Evolutionary conservation across 306 rosid genomes (phyloP), one percentile per base, ranked within the genome.

Genomic region (Rosa lucieae): DNA sequence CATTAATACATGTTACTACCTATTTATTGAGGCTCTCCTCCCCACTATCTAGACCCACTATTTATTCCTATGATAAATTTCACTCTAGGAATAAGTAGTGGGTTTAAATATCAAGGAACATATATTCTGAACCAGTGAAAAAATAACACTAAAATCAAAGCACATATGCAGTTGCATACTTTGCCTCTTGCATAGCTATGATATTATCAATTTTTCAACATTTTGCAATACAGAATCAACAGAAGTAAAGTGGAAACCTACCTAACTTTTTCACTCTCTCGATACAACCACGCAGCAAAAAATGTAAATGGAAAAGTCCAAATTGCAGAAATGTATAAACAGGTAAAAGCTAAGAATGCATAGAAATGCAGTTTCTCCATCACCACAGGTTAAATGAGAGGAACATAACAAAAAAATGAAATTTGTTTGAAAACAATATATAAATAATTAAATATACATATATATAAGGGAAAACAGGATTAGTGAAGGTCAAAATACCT

Each of bases 401-500:
- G 81, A 20, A 73, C 42, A 62, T 58, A 55, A 75, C 10, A 84
- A 63, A 21, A 71, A 72, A 3, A 84, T 46, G 56, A 58, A 10
- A 20, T 23, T 51, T 32, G 1, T 12, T 14, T 12, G 13, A 20
- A 56, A n/a, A 18, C 23, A 56, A n/a, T 20, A 56, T 18, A 53
- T 53, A 48, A 12, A n/a, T n/a, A n/a, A n/a, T n/a, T n/a, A n/a
- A n/a, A 49, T 14, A 49, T 52, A 20, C n/a, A 12, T 47, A 63
- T 43, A 76, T 61, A 71, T 43, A 14, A 17, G 13, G 58, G 81
- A 78, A 29, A 40, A 67, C 8, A 5, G 75, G 18, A 53, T 43
- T 56, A 75, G 21, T 35, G 73, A 77, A 59, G 74, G 79, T 75
- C 43, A 43, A 80, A 59, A 76, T 83, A 96, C 99, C 98, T 93